Conservation (phyloP, 768 basidiomycete genomes). For the Ramaria sp. region DNA sequence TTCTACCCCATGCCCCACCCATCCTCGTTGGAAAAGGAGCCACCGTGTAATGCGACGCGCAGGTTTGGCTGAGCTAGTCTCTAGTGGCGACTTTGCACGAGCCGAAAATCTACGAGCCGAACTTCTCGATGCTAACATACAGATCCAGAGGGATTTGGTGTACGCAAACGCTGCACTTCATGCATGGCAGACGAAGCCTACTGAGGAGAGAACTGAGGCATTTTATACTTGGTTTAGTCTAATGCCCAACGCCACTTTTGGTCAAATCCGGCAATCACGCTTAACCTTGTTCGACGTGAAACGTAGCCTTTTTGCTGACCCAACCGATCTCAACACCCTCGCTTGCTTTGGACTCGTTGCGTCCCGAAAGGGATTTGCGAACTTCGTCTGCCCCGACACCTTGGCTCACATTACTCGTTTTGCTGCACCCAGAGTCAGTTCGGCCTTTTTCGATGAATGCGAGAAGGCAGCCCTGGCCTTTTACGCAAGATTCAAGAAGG, state of each 20-base stretch:
- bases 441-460: background rate
- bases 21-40: background rate
- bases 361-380: constrained; percentile 2
- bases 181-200: constrained; percentile 1
- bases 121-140: background rate
- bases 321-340: constrained; percentile 6
- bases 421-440: constrained; percentile 2
- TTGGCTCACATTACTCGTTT: constrained; percentile 6
- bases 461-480: background rate
- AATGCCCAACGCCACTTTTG: background rate
- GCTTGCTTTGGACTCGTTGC: constrained; percentile 6
- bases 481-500: background rate
- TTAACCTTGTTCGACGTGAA: background rate
- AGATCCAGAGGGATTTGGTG: constrained; percentile 5
- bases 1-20: background rate
- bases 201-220: constrained; percentile 3
- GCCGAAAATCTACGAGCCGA: constrained; percentile 5
- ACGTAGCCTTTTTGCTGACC: background rate
- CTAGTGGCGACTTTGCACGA: background rate
- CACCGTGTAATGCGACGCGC: constrained; percentile 3
- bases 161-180: constrained; percentile 2
- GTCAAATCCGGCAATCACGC: background rate
- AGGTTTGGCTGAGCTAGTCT: background rate
- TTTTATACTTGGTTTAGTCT: constrained; percentile 7
- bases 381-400: background rate